Evolutionary conservation across 1,284 basidiomycete genomes (phyloP).

Genomic region (Termitomyces sp.): DNA sequence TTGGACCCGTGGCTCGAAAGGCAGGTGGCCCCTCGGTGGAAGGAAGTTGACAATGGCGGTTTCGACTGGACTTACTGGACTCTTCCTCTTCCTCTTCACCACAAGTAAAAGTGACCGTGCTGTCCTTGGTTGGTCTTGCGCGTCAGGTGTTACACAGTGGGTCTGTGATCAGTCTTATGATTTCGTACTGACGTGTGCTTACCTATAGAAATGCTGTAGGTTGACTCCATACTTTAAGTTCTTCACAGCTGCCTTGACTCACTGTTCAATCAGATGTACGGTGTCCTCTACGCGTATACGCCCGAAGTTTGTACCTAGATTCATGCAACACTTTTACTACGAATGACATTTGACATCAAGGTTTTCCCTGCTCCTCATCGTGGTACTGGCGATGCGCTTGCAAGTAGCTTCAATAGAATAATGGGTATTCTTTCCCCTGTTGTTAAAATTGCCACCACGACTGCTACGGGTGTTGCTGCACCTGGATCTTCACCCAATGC

Average conservation of each 20-base stretch:
- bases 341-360: conserved; percentile 4
- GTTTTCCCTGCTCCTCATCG: conserved; percentile 57
- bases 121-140: conserved; percentile 25
- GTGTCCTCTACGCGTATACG: conserved; percentile 55
- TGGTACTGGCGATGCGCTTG: conserved; percentile 62
- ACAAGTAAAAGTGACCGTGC: conserved; percentile 41
- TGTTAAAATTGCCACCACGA: conserved; percentile 44
- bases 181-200: conserved; percentile 2
- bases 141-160: conserved; percentile 42
- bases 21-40: conserved; percentile 35
- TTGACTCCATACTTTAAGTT: background rate
- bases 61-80: conserved; percentile 45
- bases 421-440: conserved; percentile 55
- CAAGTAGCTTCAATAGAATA: conserved; percentile 30
- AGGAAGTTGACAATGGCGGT: conserved; percentile 48
- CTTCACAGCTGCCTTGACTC: background rate
- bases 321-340: background rate
- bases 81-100: conserved; percentile 62
- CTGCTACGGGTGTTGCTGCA: conserved; percentile 20
- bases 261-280: conserved; percentile 42
- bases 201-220: conserved; percentile 27
- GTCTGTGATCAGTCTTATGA: conserved; percentile 15
- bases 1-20: conserved; percentile 29
- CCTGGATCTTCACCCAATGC: conserved; percentile 29
- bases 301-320: conserved; percentile 42